A percentile compares a stretch with the other conserved stretches of the same genome.
phyloP scores from a whole-genome alignment of 1,284 basidiomycete species.

The Wallemia mellicola region DNA sequence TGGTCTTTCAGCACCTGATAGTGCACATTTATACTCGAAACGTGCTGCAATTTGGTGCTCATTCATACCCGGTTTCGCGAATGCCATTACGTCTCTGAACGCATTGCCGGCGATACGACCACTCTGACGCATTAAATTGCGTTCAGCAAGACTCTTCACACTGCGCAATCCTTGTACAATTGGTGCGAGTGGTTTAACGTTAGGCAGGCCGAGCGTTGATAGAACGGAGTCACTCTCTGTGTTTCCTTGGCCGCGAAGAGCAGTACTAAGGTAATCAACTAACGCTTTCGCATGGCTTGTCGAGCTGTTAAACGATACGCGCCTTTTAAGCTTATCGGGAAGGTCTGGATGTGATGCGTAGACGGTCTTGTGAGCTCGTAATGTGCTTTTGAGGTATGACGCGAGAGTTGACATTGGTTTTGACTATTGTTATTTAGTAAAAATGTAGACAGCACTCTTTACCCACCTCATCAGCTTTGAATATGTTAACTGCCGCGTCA shows the following conservation, averaged over 20 bases:
- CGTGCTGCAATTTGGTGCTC: constrained; percentile 51
- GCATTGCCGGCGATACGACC: background rate
- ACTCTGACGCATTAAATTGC: background rate
- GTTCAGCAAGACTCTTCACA: background rate
- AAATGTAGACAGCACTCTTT: constrained; percentile 19
- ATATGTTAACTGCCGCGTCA: background rate
- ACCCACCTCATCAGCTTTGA: background rate
- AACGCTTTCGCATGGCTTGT: background rate
- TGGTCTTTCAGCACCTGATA: constrained; percentile 45
- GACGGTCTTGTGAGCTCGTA: background rate
- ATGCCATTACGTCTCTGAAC: constrained; percentile 29
- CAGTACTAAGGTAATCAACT: background rate
- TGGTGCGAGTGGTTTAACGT: background rate
- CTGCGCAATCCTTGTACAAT: background rate
- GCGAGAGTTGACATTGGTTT: background rate
- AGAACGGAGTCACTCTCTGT: background rate
- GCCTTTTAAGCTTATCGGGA: background rate
- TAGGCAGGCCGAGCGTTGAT: background rate
- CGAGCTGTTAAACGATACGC: background rate
- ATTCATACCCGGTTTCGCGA: constrained; percentile 33
- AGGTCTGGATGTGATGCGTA: background rate
- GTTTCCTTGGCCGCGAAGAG: background rate
- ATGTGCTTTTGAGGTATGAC: background rate
- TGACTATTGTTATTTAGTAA: constrained; percentile 4
- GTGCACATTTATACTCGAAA: constrained; percentile 56